Base-by-base conservation (phyloP, 2,329 filamentous ascomycete genomes). In the Fusarium nelsonii region DNA sequence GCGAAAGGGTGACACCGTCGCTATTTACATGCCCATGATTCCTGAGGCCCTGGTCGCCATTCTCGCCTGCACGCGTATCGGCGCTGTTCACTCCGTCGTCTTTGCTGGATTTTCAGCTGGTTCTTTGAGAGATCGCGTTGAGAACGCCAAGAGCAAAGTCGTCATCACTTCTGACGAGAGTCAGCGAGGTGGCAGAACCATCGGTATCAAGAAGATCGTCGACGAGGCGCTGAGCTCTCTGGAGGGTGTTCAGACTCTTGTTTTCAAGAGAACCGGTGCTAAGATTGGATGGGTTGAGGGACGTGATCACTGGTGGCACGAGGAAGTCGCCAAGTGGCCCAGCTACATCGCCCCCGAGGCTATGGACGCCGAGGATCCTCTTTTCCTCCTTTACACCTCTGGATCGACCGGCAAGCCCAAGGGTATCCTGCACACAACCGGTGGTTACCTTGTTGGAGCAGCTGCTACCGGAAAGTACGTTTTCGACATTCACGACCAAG, bases 361-460 rank as follows among this genome's bases (percentile, higher is more conserved):
- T 59, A 91, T 97, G 87, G 92, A 87, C 83, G 91, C 94, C 0
- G 94, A 97, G 79, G 94, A 97, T 76, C 94, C 94, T 50, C 87
- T 97, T 8, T 97, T 97, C 87, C 83, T 97, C 58, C 90, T 97
- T 49, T 97, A 97, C 82, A 97, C 94, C 0, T 97, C 94, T 41
- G 94, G 94, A 28, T 97, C 94, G 1, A 97, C 94, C 2, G 94
- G 94, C 60, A 97, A 97, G 86, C 94, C 94, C 66, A 97, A 97
- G 87, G 94, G 94, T 80, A 90, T 97, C 46, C 91, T 97, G 91
- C 94, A 97, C 85, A 95, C 93, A 4, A 97, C 94, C 18, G 94
- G 85, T 66, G 94, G 94, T 36, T 97, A 97, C 78, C 87, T 97
- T 10, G 83, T 97, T 10, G 94, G 94, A 52, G 94, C 94, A 37